Conservation (phyloP, 2,329 filamentous ascomycete genomes). For the Epichloe glyceriae region DNA sequence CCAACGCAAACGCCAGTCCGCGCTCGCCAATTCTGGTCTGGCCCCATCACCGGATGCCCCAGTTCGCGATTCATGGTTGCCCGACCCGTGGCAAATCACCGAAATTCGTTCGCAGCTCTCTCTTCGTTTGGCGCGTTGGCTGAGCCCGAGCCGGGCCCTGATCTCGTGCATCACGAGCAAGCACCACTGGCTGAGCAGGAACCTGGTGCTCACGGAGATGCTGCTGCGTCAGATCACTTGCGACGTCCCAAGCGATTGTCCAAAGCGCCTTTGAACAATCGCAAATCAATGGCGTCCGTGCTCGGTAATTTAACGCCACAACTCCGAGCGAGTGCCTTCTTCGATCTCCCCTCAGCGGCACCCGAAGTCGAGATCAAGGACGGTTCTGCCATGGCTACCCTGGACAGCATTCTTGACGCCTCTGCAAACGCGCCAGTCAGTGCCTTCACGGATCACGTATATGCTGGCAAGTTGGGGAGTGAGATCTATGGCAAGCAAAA, state of each 20-base stretch:
- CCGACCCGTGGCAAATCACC: constrained; percentile 29
- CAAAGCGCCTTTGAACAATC: constrained; percentile 18
- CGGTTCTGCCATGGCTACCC: constrained; percentile 73
- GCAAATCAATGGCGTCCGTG: constrained; percentile 20
- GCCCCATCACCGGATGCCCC: constrained; percentile 9
- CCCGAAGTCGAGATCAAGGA: constrained; percentile 48
- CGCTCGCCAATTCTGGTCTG: constrained; percentile 9
- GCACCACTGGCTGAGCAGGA: constrained; percentile 6
- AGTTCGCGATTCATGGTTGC: constrained; percentile 27
- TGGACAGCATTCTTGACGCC: constrained; percentile 86
- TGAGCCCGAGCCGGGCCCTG: constrained; percentile 9
- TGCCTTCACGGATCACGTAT: constrained; percentile 83
- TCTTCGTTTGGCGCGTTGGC: constrained; percentile 14
- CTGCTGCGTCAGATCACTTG: constrained; percentile 12
- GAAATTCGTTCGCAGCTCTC: constrained; percentile 21
- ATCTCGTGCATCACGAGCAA: constrained; percentile 3
- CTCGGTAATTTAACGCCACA: constrained; percentile 54
- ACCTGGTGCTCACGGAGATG: constrained; percentile 9
- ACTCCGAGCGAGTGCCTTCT: constrained; percentile 81
- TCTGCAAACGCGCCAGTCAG: constrained; percentile 77
- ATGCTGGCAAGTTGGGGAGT: constrained; percentile 59
- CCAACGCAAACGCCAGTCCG: constrained; percentile 12
- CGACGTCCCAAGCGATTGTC: constrained; percentile 23
- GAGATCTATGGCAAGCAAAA: constrained; percentile 59
- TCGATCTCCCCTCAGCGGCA: constrained; percentile 52